A percentile compares a stretch with the other conserved stretches of the same genome.
Evolutionary conservation across 768 basidiomycete species (phyloP).

Genomic region (Mycena rosella): DNA sequence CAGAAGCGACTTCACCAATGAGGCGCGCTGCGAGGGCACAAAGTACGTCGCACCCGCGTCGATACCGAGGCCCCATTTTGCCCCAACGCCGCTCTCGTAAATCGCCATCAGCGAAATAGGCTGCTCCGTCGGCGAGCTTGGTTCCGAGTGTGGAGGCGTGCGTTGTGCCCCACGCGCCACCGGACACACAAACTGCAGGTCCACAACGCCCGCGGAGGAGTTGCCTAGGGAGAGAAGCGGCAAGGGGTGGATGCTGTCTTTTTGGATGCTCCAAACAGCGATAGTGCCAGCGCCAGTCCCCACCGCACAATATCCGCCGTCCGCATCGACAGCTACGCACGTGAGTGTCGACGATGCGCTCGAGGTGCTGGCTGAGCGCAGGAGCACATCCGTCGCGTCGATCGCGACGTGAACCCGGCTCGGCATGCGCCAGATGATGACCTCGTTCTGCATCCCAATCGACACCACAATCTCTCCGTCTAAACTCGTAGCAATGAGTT

Average conservation of each 20-base stretch:
- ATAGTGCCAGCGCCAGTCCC: constrained; percentile 79
- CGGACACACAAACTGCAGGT: constrained; percentile 62
- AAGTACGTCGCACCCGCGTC: constrained; percentile 52
- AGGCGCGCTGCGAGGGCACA: constrained; percentile 55
- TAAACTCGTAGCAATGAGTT: constrained; percentile 78
- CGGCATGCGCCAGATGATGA: constrained; percentile 75
- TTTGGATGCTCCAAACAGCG: constrained; percentile 70
- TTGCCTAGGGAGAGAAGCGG: constrained; percentile 58
- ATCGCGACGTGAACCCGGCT: constrained; percentile 57
- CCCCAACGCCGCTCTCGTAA: constrained; percentile 71
- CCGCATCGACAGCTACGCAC: constrained; percentile 71
- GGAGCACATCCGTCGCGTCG: constrained; percentile 65
- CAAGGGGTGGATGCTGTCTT: constrained; percentile 50
- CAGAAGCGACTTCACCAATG: constrained; percentile 63
- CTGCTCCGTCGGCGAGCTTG: constrained; percentile 46
- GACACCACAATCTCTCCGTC: constrained; percentile 77
- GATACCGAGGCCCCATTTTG: constrained; percentile 63
- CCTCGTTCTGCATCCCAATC: constrained; percentile 83
- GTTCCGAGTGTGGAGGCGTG: constrained; percentile 46
- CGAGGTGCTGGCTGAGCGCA: constrained; percentile 63
- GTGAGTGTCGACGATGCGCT: constrained; percentile 65
- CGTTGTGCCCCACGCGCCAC: constrained; percentile 21
- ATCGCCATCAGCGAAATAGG: constrained; percentile 57
- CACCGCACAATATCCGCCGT: constrained; percentile 74
- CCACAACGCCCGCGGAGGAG: constrained; percentile 63